Conservation (phyloP, 345 rosid species). For the Camelina hispida region DNA sequence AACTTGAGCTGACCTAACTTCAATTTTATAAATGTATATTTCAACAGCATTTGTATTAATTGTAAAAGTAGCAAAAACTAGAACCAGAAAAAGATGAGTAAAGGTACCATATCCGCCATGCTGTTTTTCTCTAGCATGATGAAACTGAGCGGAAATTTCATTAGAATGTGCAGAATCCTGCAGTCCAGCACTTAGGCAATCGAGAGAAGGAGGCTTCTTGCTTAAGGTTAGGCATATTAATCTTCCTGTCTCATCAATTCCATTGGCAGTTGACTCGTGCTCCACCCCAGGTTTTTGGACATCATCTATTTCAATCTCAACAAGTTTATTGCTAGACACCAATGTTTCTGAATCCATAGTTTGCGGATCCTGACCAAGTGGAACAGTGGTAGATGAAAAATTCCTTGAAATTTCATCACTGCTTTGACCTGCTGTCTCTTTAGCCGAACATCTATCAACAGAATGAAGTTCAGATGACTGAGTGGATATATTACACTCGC, state of each 20-base stretch:
- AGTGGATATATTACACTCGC: conserved; percentile 40
- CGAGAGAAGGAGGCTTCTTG: conserved; percentile 57
- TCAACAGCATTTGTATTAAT: conserved; percentile 8
- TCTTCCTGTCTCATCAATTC: conserved; percentile 39
- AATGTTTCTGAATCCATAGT: conserved; percentile 32
- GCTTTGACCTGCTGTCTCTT: conserved; percentile 43
- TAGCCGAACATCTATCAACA: conserved; percentile 35
- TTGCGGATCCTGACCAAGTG: conserved; percentile 31
- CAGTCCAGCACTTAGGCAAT: conserved; percentile 47
- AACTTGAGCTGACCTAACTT: conserved; percentile 17
- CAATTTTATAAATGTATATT: background rate
- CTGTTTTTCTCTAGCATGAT: conserved; percentile 41
- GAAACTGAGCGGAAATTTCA: conserved; percentile 30
- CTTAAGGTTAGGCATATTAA: conserved; percentile 55
- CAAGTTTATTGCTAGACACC: conserved; percentile 38
- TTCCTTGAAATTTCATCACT: conserved; percentile 38
- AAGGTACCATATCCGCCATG: conserved; percentile 55
- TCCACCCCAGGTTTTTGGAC: conserved; percentile 39
- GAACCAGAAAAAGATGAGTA: conserved; percentile 11
- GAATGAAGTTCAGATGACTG: conserved; percentile 33
- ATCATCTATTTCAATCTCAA: conserved; percentile 28
- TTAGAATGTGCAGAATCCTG: conserved; percentile 46
- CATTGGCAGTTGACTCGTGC: conserved; percentile 37
- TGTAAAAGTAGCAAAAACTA: conserved; percentile 30
- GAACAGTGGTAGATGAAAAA: conserved; percentile 35